These are phyloP conservation scores for Ministeria vibrans DNA, from an alignment of 78 protist genomes.

Conservation along the genomic window DNA sequence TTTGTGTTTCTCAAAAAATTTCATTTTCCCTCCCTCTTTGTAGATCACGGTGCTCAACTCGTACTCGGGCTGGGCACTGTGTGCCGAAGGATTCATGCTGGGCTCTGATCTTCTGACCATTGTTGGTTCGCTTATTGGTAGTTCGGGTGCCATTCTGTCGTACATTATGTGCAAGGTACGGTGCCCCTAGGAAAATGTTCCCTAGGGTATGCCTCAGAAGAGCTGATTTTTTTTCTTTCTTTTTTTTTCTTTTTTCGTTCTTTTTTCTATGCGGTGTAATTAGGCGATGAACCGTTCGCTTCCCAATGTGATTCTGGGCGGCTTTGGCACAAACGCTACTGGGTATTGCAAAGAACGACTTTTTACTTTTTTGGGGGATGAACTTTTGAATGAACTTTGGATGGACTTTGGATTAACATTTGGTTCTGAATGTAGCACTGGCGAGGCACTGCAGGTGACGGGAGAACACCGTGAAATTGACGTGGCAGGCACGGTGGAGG, in stretches of 20 bases:
- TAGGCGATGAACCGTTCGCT: slow-evolving; percentile 95
- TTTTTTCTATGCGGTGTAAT: too few species aligned
- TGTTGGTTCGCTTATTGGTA: slow-evolving; percentile 93
- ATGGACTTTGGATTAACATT: too few species aligned
- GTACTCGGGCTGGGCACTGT: slow-evolving; percentile 89
- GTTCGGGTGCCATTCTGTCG: slow-evolving; percentile 92
- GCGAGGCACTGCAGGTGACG: slow-evolving; percentile 14
- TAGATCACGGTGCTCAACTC: slow-evolving; percentile 92
- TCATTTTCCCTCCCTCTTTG: too few species aligned
- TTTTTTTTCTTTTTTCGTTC: too few species aligned
- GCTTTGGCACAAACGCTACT: slow-evolving; percentile 59
- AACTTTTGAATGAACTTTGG: too few species aligned
- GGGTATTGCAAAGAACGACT: slow-evolving; percentile 37
- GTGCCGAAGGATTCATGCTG: slow-evolving; percentile 78
- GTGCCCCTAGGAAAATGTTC: too few species aligned
- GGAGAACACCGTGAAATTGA: slow-evolving; percentile 20
- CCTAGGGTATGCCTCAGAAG: too few species aligned
- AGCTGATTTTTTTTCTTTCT: too few species aligned
- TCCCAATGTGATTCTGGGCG: slow-evolving; percentile 84
- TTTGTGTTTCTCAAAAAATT: too few species aligned
- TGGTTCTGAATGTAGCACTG: slow-evolving; percentile 7
- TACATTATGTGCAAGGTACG: slow-evolving; percentile 95
- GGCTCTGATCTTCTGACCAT: slow-evolving; percentile 65
- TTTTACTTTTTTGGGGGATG: too few species aligned
- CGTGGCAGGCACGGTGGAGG: slow-evolving; percentile 26